These are phyloP conservation scores for Eucalyptus brandiana DNA, from an alignment of 345 rosid genomes.

Conservation along the genomic window DNA sequence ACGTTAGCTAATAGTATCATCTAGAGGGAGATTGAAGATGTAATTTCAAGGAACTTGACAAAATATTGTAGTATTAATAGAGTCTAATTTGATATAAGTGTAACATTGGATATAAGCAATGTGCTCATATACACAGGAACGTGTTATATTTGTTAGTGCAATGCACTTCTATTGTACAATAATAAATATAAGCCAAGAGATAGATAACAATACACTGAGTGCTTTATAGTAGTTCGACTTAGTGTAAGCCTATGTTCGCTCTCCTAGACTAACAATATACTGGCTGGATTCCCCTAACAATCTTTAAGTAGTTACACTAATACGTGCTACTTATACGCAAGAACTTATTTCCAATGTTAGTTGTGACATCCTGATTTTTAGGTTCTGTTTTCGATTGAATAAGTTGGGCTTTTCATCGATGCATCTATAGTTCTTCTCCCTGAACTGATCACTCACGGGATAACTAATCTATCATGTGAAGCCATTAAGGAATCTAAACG, in stretches of 20 bases:
- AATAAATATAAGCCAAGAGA: background rate
- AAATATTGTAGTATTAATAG: too few species aligned
- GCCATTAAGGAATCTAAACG: too few species aligned
- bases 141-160: background rate
- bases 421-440: too few species aligned
- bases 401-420: too few species aligned
- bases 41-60: too few species aligned
- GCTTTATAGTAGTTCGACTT: background rate
- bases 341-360: too few species aligned
- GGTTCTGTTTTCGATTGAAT: too few species aligned
- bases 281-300: background rate
- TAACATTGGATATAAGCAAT: background rate
- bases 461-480: too few species aligned
- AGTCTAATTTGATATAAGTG: background rate
- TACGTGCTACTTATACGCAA: background rate
- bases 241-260: too few species aligned
- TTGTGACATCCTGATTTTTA: too few species aligned
- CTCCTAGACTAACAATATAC: background rate
- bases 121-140: background rate
- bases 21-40: background rate
- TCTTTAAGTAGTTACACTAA: background rate
- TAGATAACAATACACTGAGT: background rate
- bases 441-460: too few species aligned
- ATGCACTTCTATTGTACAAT: background rate
- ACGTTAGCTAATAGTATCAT: background rate